phyloP scores from a whole-genome alignment of 1,284 basidiomycete species.

The Wallemia mellicola region DNA sequence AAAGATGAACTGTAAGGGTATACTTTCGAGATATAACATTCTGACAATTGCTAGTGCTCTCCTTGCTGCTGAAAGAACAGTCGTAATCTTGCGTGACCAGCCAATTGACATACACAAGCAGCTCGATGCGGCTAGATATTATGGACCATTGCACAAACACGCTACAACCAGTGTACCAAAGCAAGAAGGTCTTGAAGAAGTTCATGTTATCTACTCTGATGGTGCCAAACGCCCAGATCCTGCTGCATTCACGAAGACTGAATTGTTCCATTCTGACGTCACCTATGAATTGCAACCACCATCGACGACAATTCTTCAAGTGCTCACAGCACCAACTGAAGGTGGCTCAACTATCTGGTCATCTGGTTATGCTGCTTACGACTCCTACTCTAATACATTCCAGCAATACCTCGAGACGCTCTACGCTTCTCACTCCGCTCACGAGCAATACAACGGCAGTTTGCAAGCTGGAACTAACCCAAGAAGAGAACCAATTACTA shows the following conservation, averaged over 20 bases:
- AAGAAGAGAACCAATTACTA: slow-evolving; percentile 21
- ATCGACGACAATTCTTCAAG: slow-evolving; percentile 34
- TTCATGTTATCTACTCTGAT: slow-evolving; percentile 21
- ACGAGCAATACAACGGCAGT: slow-evolving; percentile 33
- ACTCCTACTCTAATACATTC: slow-evolving; percentile 32
- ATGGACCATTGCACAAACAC: slow-evolving; percentile 50
- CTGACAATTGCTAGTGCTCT: slow-evolving; percentile 24
- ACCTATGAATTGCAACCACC: slow-evolving; percentile 43
- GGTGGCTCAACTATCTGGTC: slow-evolving; percentile 3
- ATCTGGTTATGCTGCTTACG: slow-evolving; percentile 19
- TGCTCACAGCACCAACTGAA: slow-evolving; percentile 23
- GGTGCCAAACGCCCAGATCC: slow-evolving; percentile 37
- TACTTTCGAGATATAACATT: slow-evolving; percentile 6
- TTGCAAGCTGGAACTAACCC: slow-evolving; percentile 32
- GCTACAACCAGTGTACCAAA: slow-evolving; percentile 44
- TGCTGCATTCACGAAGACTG: slow-evolving; percentile 35
- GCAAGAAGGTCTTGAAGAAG: slow-evolving; percentile 40
- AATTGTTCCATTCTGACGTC: slow-evolving; percentile 34
- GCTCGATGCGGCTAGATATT: slow-evolving; percentile 37
- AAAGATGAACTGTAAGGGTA: slow-evolving; percentile 18
- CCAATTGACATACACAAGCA: slow-evolving; percentile 28
- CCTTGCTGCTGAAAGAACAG: slow-evolving; percentile 32
- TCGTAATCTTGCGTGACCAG: slow-evolving; percentile 15
- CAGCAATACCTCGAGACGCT: slow-evolving; percentile 35
- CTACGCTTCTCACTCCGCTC: slow-evolving; percentile 32